Evolutionary conservation across 2,329 filamentous ascomycete genomes (phyloP).

Genomic region (Botrytis medusae): DNA sequence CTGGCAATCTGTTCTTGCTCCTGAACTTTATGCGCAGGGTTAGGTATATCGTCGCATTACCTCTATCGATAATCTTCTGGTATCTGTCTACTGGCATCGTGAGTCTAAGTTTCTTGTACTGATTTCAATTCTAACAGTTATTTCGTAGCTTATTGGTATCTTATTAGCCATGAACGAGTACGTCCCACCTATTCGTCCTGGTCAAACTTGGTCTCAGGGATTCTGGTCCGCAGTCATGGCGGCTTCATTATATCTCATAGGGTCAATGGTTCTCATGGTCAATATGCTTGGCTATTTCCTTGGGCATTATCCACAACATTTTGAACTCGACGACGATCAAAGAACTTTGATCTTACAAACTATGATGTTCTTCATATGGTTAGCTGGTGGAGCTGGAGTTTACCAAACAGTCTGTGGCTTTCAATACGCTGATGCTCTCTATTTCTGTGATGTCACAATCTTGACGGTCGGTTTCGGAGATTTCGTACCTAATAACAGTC

Average conservation of each 20-base stretch:
- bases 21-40: constrained; percentile 68
- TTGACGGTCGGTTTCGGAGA: constrained; percentile 64
- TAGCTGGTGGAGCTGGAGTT: constrained; percentile 62
- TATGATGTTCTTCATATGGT: constrained; percentile 69
- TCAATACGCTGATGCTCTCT: constrained; percentile 59
- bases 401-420: constrained; percentile 59
- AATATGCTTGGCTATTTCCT: constrained; percentile 70
- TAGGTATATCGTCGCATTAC: constrained; percentile 67
- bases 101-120: constrained; percentile 45
- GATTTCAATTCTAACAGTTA: constrained; percentile 13
- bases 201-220: constrained; percentile 61
- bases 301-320: constrained; percentile 67
- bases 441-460: constrained; percentile 62
- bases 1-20: constrained; percentile 66
- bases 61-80: constrained; percentile 66
- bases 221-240: constrained; percentile 70
- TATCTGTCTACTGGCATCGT: constrained; percentile 60
- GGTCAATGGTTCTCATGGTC: constrained; percentile 62
- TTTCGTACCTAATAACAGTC: constrained; percentile 52
- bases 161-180: constrained; percentile 58
- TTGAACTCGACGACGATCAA: constrained; percentile 64
- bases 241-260: constrained; percentile 60
- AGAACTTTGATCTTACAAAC: constrained; percentile 70
- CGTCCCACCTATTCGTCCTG: constrained; percentile 46
- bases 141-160: constrained; percentile 54